Evolutionary conservation across 1,284 basidiomycete genomes (phyloP).

Genomic region (Pyrrhoderma lamaoense): DNA sequence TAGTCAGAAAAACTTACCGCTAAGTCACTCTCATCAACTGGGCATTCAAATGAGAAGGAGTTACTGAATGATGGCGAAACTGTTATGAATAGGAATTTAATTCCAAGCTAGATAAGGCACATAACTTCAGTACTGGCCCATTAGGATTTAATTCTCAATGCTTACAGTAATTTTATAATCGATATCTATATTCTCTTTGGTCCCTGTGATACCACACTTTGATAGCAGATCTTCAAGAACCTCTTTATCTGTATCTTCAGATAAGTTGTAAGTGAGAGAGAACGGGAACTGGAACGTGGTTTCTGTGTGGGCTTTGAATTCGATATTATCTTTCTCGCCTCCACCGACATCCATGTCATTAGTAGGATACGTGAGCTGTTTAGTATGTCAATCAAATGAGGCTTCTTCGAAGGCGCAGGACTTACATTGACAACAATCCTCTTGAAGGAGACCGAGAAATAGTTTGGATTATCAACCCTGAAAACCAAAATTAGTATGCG

Average conservation of each 20-base stretch:
- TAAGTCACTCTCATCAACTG: conserved; percentile 32
- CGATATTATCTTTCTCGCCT: conserved; percentile 53
- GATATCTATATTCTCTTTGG: conserved; percentile 50
- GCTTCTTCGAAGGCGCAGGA: background rate
- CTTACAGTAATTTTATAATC: conserved; percentile 63
- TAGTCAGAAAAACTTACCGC: background rate
- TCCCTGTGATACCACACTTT: conserved; percentile 59
- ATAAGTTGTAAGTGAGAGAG: conserved; percentile 59
- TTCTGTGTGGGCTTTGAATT: conserved; percentile 55
- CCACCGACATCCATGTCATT: conserved; percentile 63
- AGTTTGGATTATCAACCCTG: conserved; percentile 83
- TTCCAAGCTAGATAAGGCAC: conserved; percentile 39
- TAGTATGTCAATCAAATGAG: background rate
- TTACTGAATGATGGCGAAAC: conserved; percentile 66
- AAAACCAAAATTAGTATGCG: background rate
- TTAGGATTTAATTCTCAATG: background rate
- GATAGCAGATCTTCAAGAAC: conserved; percentile 60
- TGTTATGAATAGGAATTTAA: conserved; percentile 59
- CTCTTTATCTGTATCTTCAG: conserved; percentile 47
- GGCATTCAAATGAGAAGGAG: conserved; percentile 62
- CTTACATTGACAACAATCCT: conserved; percentile 59
- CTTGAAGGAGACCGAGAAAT: conserved; percentile 69
- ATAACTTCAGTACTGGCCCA: background rate
- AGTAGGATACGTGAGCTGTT: conserved; percentile 67
- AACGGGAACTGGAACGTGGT: conserved; percentile 83